Conservation (phyloP, 805 yeast genomes). For the Ogataea pignaliae region DNA sequence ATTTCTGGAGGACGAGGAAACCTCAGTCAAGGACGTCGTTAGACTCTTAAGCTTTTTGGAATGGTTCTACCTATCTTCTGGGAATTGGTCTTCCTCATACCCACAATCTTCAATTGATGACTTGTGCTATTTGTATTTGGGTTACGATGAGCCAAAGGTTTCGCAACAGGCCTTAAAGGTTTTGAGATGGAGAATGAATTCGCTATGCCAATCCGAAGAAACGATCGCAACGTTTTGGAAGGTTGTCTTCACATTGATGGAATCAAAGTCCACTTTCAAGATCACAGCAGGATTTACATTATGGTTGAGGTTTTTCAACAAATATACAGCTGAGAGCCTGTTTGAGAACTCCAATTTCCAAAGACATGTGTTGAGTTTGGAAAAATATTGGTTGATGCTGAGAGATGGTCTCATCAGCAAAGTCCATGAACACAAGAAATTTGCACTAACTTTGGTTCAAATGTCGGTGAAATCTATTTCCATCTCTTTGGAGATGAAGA, state of each 20-base stretch:
- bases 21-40: conserved; percentile 3
- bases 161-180: conserved; percentile 35
- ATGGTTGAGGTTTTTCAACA: conserved; percentile 51
- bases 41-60: conserved; percentile 36
- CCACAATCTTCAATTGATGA: conserved; percentile 17
- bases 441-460: conserved; percentile 60
- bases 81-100: conserved; percentile 3
- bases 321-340: conserved; percentile 9
- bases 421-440: conserved; percentile 66
- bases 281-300: conserved; percentile 44
- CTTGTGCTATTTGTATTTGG: conserved; percentile 32
- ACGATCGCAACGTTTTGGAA: conserved; percentile 40
- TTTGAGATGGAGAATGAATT: conserved; percentile 51
- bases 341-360: conserved; percentile 25
- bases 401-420: conserved; percentile 52
- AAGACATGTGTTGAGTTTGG: conserved; percentile 18
- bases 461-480: conserved; percentile 48
- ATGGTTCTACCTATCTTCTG: conserved; percentile 27
- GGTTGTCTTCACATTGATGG: conserved; percentile 34
- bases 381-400: conserved; percentile 51
- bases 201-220: conserved; percentile 21
- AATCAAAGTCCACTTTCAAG: conserved; percentile 22
- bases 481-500: conserved; percentile 29
- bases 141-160: conserved; percentile 35
- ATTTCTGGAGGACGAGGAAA: background rate